Conservation (phyloP, 2,329 filamentous ascomycete species). For the Cladorrhinum sp. region DNA sequence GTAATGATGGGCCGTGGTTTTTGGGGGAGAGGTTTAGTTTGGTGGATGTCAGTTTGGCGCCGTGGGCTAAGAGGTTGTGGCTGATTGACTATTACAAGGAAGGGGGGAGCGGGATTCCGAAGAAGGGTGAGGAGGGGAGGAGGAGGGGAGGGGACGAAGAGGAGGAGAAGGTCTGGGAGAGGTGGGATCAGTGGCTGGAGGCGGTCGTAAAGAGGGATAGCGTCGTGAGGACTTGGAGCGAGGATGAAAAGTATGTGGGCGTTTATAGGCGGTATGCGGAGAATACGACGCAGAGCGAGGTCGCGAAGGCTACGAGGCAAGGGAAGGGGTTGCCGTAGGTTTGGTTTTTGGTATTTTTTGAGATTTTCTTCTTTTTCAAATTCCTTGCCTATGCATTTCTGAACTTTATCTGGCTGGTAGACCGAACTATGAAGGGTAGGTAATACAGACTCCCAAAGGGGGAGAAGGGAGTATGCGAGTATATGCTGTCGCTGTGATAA, state of each 20-base stretch:
- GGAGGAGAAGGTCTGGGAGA: constrained; percentile 57
- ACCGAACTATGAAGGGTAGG: too few species aligned
- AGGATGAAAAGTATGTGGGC: constrained; percentile 62
- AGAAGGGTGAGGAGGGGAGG: constrained; percentile 39
- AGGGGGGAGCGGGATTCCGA: constrained; percentile 48
- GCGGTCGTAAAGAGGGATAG: constrained; percentile 60
- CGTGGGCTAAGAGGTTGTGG: constrained; percentile 70
- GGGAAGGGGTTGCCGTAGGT: constrained; percentile 56
- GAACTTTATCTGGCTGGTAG: too few species aligned
- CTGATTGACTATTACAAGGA: constrained; percentile 72
- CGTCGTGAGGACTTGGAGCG: constrained; percentile 65
- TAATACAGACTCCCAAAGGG: not conserved
- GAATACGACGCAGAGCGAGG: constrained; percentile 59
- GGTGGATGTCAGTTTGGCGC: constrained; percentile 68
- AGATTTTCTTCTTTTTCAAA: too few species aligned
- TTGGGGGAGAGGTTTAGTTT: constrained; percentile 60
- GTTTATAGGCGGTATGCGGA: constrained; percentile 68
- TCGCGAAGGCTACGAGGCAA: constrained; percentile 60
- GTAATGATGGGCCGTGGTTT: constrained; percentile 56
- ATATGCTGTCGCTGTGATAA: too few species aligned
- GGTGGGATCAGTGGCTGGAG: constrained; percentile 63
- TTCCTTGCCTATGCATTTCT: too few species aligned
- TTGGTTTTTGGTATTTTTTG: not conserved
- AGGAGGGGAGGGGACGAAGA: constrained; percentile 49
- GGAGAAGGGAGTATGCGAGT: too few species aligned